phyloP scores from a whole-genome alignment of 2,329 filamentous ascomycete genomes.

The Chaetomium olivaceum region DNA sequence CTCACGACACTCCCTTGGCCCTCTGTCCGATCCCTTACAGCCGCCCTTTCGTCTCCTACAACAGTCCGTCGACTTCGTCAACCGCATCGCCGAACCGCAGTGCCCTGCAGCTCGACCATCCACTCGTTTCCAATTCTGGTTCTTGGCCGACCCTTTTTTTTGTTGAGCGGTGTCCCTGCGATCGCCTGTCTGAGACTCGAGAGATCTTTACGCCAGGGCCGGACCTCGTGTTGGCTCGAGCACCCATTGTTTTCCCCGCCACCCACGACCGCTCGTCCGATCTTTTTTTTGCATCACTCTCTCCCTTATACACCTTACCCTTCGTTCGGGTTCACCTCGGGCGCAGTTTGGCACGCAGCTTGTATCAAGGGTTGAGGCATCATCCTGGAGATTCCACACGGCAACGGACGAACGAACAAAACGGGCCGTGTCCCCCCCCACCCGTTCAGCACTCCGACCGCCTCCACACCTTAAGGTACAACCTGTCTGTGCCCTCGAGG shows the following conservation, averaged over 20 bases:
- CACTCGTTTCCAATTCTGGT: constrained; percentile 23
- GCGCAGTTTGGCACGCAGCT: neutral
- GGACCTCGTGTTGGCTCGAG: constrained; percentile 23
- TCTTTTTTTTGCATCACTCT: constrained; percentile 1
- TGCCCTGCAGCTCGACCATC: constrained; percentile 14
- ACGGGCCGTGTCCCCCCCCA: neutral
- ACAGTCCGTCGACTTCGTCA: neutral
- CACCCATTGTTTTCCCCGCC: constrained; percentile 20
- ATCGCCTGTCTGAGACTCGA: constrained; percentile 7
- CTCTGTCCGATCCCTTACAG: constrained; percentile 5
- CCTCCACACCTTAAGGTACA: neutral
- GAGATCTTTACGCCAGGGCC: constrained; percentile 23
- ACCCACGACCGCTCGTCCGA: constrained; percentile 8
- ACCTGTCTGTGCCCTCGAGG: neutral
- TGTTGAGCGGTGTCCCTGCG: constrained; percentile 9
- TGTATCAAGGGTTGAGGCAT: neutral
- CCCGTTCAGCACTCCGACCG: constrained; percentile 3
- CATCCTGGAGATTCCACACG: neutral
- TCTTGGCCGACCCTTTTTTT: neutral
- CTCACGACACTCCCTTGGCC: constrained; percentile 20
- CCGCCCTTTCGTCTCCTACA: constrained; percentile 4
- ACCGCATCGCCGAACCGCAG: neutral
- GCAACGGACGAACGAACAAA: constrained; percentile 1
- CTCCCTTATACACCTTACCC: constrained; percentile 12
- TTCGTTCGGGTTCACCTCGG: constrained; percentile 10